A percentile compares a stretch with the other conserved stretches of the same genome.
These are phyloP conservation scores for Apiospora malaysiana DNA, from an alignment of 2,329 filamentous ascomycete genomes.

Conservation along the genomic window DNA sequence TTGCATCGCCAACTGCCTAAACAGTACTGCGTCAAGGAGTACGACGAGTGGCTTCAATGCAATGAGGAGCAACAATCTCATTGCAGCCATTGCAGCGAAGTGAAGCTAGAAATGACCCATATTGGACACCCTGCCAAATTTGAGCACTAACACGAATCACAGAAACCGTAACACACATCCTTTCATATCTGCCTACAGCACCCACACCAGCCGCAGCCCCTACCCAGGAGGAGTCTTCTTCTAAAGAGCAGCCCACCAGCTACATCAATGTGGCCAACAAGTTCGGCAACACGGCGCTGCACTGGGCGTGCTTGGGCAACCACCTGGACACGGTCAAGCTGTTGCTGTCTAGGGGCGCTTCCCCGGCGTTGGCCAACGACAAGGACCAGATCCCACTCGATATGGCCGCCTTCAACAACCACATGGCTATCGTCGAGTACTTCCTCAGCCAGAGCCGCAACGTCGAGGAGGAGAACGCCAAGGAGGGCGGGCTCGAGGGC, in stretches of 20 bases:
- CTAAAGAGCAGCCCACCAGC: conserved; percentile 27
- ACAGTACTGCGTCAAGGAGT: neutral
- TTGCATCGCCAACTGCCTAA: neutral
- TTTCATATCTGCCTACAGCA: conserved; percentile 45
- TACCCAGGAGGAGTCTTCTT: conserved; percentile 25
- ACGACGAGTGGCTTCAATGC: neutral
- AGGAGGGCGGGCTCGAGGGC: conserved; percentile 47
- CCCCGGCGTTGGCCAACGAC: conserved; percentile 78
- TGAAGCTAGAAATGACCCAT: neutral
- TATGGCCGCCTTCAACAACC: conserved; percentile 73
- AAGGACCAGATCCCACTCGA: conserved; percentile 83
- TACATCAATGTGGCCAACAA: conserved; percentile 75
- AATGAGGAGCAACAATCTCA: neutral
- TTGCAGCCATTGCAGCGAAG: neutral
- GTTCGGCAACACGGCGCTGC: conserved; percentile 87
- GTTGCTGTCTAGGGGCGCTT: conserved; percentile 77
- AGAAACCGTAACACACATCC: conserved; percentile 54
- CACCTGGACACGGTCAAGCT: conserved; percentile 81
- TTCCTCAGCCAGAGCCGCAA: conserved; percentile 57
- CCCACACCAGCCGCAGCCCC: conserved; percentile 29
- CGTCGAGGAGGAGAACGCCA: conserved; percentile 54
- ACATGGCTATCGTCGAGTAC: conserved; percentile 68
- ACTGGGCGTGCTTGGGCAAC: conserved; percentile 92
- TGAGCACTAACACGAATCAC: neutral
- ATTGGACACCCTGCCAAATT: neutral